Base-by-base conservation (phyloP, 2,329 filamentous ascomycete genomes). In the Calonectria honghensis region DNA sequence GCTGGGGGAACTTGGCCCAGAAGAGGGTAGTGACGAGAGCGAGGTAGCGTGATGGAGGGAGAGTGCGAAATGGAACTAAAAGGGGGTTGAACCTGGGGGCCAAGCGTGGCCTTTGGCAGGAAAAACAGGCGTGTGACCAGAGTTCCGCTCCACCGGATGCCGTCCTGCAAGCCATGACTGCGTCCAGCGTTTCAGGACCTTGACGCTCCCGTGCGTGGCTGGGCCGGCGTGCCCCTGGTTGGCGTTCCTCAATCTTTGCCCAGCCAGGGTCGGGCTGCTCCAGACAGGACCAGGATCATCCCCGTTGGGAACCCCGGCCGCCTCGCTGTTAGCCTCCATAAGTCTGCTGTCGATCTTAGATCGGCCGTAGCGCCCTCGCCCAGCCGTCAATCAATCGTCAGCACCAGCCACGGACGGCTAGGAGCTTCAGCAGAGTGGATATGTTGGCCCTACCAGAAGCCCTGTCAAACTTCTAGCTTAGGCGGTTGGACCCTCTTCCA, bases 331-430 rank as follows among this genome's bases (percentile, higher is more conserved):
- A 45, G 41, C 18, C 41, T 45, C 41, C 41, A 45, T 77, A 78
- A 78, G 67, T 20, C 59, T 50, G 68, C 72, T 72, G 79, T 78
- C 77, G 79, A 81, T 81, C 79, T 78, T 73, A 77, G 79, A 81
- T 81, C 79, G 74, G 66, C 78, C 76, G 77, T 81, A 80, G 79
- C 72, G 77, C 70, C 59, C 48, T 73, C 35, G 57, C 70, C 76
- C 73, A 80, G 79, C 76, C 79, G 79, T 80, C 77, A 81, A 80
- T 80, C 77, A 81, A 80, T 80, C 74, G 73, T 75, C 72, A 79
- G 78, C 74, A 77, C 74, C 73, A 57, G 73, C 73, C 77, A 68
- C 73, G 73, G 73, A 78, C 77, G 77, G 74, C 72, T 73, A 73
- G 65, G 77, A 71, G 76, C 76, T 75, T 79, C 72, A 74, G 59